Evolutionary conservation across 305 asterid genomes (phyloP), one percentile per base, ranked within the genome.

Genomic region (Petunia hybrid): DNA sequence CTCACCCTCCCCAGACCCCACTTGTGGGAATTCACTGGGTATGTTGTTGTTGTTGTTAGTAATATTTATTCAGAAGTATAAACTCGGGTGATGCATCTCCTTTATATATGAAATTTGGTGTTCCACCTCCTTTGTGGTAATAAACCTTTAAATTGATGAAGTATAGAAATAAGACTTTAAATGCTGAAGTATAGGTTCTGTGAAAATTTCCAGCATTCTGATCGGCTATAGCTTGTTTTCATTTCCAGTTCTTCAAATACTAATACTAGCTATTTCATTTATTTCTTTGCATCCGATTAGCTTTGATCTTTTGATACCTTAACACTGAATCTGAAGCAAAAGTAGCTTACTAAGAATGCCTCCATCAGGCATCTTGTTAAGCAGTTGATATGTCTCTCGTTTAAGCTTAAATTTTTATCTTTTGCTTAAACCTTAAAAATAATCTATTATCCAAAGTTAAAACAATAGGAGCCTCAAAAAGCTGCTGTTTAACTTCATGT

Each of bases 181-280:
- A 45, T 70, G 77, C 42, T 67, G 41, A 43, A 35, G 77, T 45
- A 46, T 31, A 70, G 77, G 42, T 46, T 22, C 57, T 70, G 60
- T 70, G 41, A 70, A 45, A 70, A 70, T 70, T 45, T 59, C 42
- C 60, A 43, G 76, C 76, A 68, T 9, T 70, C 22, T 70, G 59
- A 8, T 5, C 60, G 16, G 77, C 41, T 8, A 69, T 8, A 69
- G 57, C 53, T 46, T 6, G 53, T 46, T 46, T 46, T 46, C 53
- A 5, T 46, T 46, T 46, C 53, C 53, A 46, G 53, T 5, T 46
- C 8, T 46, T 46, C 53, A 46, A 46, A 46, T 46, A 46, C 6
- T 5, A 5, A 6, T 46, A 46, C 42, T 2, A 5, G 43, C 2
- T 2, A 22, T 43, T 45, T 10, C 61, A 48, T 35, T 48, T 48